Conservation (phyloP, 306 rosid species). For the Hippophae tibetana region DNA sequence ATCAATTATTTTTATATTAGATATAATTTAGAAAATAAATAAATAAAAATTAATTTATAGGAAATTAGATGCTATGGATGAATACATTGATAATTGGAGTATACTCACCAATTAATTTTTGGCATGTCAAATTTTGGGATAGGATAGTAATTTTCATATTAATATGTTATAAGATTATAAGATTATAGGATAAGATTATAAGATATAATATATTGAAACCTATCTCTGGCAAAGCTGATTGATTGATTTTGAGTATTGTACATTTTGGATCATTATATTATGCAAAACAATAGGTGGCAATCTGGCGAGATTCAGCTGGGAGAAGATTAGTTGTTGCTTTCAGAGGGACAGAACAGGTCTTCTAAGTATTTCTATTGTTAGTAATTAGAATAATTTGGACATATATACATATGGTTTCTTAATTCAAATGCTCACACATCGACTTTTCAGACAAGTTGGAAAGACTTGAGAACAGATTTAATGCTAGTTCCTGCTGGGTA, state of each 20-base stretch:
- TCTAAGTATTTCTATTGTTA: slow-evolving; percentile 17
- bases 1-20: too few relatives aligned
- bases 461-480: slow-evolving; percentile 82
- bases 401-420: slow-evolving; percentile 5
- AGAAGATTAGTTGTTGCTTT: slow-evolving; percentile 83
- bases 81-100: too few relatives aligned
- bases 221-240: slow-evolving; percentile 5
- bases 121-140: too few relatives aligned
- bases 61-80: too few relatives aligned
- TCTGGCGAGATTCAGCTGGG: slow-evolving; percentile 76
- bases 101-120: too few relatives aligned
- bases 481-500: slow-evolving; percentile 89
- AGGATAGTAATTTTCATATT: too few relatives aligned
- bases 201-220: too few relatives aligned
- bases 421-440: slow-evolving; percentile 9
- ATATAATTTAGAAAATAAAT: too few relatives aligned
- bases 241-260: slow-evolving; percentile 12
- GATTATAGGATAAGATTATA: too few relatives aligned
- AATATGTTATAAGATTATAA: too few relatives aligned
- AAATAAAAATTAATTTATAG: too few relatives aligned
- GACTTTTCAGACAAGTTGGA: slow-evolving; percentile 67
- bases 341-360: slow-evolving; percentile 95
- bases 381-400: slow-evolving; percentile 1
- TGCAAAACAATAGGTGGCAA: slow-evolving; percentile 66
- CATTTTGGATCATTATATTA: slow-evolving; percentile 19